phyloP scores from a whole-genome alignment of 192 early-diverging fungal species.

The Pilobolus umbonatus region DNA sequence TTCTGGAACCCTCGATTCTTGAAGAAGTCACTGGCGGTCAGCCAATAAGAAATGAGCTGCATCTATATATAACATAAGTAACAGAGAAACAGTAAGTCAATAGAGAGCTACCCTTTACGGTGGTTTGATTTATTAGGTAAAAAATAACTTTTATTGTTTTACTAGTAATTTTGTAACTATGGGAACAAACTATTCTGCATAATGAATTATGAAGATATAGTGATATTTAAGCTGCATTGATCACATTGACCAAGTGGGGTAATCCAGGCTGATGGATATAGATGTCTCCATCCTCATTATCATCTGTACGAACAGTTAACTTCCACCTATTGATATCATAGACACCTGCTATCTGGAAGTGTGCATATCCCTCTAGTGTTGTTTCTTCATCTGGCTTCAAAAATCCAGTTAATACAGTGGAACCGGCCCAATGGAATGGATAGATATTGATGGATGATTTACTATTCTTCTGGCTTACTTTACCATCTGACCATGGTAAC shows the following conservation, averaged over 20 bases:
- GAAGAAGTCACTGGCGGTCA: too few relatives aligned
- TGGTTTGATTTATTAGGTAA: too few relatives aligned
- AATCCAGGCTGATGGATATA: slow-evolving; percentile 14
- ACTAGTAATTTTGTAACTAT: too few relatives aligned
- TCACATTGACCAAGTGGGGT: slow-evolving; percentile 4
- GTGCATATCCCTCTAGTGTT: slow-evolving; percentile 42
- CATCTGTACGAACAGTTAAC: slow-evolving; percentile 34
- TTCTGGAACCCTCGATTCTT: too few relatives aligned
- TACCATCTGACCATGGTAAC: slow-evolving; percentile 34
- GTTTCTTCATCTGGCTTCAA: slow-evolving; percentile 52
- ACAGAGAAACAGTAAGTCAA: too few relatives aligned
- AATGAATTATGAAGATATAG: too few relatives aligned
- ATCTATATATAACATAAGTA: too few relatives aligned
- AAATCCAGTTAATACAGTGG: slow-evolving; percentile 47
- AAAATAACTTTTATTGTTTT: too few relatives aligned
- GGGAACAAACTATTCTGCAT: too few relatives aligned
- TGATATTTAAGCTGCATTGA: not conserved
- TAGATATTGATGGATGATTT: slow-evolving; percentile 24
- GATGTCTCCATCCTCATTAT: not conserved
- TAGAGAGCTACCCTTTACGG: too few relatives aligned
- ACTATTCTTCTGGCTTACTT: slow-evolving; percentile 11
- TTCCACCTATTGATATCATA: slow-evolving; percentile 79
- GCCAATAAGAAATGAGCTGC: too few relatives aligned
- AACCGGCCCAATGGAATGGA: slow-evolving; percentile 62
- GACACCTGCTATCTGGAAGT: slow-evolving; percentile 56